Evolutionary conservation across 2,329 filamentous ascomycete genomes (phyloP).

Genomic region (Seiridium cupressi): DNA sequence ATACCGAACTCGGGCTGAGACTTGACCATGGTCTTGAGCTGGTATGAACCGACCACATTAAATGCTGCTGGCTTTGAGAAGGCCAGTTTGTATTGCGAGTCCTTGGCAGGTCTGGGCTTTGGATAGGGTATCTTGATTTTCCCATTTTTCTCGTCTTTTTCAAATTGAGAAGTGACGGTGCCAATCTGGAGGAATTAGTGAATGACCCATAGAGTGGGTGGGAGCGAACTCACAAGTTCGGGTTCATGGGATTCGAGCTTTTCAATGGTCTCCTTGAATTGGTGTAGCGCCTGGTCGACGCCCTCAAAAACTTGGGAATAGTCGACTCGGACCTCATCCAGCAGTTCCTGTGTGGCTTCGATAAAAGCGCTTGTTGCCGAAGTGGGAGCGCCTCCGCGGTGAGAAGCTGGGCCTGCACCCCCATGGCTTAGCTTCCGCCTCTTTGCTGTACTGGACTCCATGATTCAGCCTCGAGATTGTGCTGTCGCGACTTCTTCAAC

Average conservation of each 20-base stretch:
- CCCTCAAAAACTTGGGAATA: slow-evolving; percentile 48
- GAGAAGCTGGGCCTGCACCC: slow-evolving; percentile 31
- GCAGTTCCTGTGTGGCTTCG: slow-evolving; percentile 58
- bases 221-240: slow-evolving; percentile 41
- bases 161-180: slow-evolving; percentile 48
- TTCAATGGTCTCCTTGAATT: slow-evolving; percentile 53
- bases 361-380: slow-evolving; percentile 54
- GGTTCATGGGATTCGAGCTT: slow-evolving; percentile 47
- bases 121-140: slow-evolving; percentile 71
- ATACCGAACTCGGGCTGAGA: slow-evolving; percentile 58
- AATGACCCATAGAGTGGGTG: not conserved
- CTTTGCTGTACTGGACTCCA: slow-evolving; percentile 46
- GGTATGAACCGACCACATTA: slow-evolving; percentile 88
- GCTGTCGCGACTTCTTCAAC: not conserved
- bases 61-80: slow-evolving; percentile 74
- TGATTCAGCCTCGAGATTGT: slow-evolving; percentile 16
- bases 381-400: slow-evolving; percentile 35
- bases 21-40: slow-evolving; percentile 71
- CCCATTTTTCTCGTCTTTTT: slow-evolving; percentile 10
- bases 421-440: slow-evolving; percentile 46
- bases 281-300: slow-evolving; percentile 48
- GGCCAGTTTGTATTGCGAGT: slow-evolving; percentile 78
- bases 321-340: slow-evolving; percentile 53
- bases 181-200: slow-evolving; percentile 48
- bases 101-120: slow-evolving; percentile 70